phyloP scores from a whole-genome alignment of 2,329 filamentous ascomycete species.

The Hypomyces perniciosus region DNA sequence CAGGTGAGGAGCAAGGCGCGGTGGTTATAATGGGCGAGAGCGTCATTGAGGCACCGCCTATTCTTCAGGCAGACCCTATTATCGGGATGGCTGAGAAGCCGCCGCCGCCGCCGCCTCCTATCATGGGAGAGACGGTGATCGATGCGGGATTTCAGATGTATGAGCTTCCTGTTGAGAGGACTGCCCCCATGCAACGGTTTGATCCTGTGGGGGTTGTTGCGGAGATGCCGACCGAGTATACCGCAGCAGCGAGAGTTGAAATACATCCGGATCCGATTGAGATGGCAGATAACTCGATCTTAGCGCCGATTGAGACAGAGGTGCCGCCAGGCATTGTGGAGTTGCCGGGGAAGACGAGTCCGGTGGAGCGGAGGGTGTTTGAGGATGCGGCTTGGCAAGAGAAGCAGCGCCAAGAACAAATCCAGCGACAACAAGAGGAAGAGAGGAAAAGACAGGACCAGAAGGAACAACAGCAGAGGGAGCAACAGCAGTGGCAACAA shows the following conservation, averaged over 20 bases:
- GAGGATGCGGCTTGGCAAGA: conserved; percentile 13
- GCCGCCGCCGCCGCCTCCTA: conserved; percentile 18
- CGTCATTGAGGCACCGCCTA: conserved; percentile 2
- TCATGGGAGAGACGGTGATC: conserved; percentile 1
- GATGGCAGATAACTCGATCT: conserved; percentile 33
- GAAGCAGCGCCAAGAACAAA: conserved; percentile 3
- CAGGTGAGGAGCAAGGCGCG: conserved; percentile 4
- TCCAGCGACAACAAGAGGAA: conserved; percentile 2
- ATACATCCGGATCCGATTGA: conserved; percentile 40
- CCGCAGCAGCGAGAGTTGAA: conserved; percentile 35
- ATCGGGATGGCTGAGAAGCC: conserved; percentile 10
- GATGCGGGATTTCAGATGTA: conserved; percentile 15
- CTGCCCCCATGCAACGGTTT: conserved; percentile 19
- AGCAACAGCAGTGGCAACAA: background rate
- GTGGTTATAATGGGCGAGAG: background rate
- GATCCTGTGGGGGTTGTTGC: conserved; percentile 41
- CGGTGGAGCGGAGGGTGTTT: conserved; percentile 21
- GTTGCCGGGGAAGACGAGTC: conserved; percentile 30
- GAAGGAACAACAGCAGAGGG: background rate
- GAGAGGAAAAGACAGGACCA: conserved; percentile 1
- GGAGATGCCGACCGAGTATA: conserved; percentile 42
- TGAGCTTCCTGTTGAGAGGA: conserved; percentile 26
- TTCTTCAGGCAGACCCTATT: background rate
- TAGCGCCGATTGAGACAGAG: conserved; percentile 31
- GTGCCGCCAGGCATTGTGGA: conserved; percentile 29